These are phyloP conservation scores for Microthlaspi erraticum DNA, from an alignment of 345 rosid species.

Conservation along the genomic window DNA sequence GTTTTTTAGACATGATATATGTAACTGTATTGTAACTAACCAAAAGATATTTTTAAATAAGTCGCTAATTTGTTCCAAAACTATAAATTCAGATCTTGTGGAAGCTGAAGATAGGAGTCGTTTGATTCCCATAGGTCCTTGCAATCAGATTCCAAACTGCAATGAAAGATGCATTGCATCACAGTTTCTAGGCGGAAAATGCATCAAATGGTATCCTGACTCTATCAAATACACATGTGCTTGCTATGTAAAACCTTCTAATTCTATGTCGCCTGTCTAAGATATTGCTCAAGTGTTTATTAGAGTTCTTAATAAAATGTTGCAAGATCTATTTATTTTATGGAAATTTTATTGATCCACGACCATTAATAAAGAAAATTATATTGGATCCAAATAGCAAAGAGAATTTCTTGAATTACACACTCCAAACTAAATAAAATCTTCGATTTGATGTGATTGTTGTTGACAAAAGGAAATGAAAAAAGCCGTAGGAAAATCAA, in stretches of 20 bases:
- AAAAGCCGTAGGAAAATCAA: too few relatives aligned
- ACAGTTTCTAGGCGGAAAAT: constrained; percentile 31
- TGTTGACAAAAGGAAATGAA: too few relatives aligned
- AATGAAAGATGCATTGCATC: constrained; percentile 36
- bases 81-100: constrained; percentile 16
- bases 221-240: constrained; percentile 29
- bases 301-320: not conserved
- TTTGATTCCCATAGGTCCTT: constrained; percentile 37
- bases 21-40: constrained; percentile 3
- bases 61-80: constrained; percentile 6
- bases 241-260: constrained; percentile 23
- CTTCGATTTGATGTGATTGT: too few relatives aligned
- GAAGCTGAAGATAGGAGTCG: constrained; percentile 33
- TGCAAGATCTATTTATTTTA: not conserved
- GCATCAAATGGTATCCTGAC: constrained; percentile 31
- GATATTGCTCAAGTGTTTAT: not conserved
- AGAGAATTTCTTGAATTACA: not conserved
- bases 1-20: not conserved
- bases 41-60: constrained; percentile 3
- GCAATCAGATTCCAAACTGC: constrained; percentile 29
- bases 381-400: not conserved
- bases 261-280: constrained; percentile 5
- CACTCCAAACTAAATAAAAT: too few relatives aligned
- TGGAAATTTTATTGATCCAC: not conserved
- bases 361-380: not conserved